Conservation (phyloP, 2,329 filamentous ascomycete species). For the Erysiphe pisi region DNA sequence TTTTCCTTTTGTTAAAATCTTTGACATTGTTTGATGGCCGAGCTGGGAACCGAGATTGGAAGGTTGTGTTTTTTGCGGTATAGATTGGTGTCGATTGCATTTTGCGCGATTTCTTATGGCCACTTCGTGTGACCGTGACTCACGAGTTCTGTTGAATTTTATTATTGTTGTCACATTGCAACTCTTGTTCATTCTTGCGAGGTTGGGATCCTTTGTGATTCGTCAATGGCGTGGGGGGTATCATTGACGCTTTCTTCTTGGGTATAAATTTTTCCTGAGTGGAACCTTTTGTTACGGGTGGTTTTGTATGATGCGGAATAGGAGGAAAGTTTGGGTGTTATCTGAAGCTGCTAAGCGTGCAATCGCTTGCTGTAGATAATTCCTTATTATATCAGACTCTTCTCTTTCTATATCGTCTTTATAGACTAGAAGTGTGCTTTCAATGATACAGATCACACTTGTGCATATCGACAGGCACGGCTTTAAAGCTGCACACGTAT, state of each 20-base stretch:
- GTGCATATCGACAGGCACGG: not conserved
- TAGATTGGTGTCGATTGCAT: not conserved
- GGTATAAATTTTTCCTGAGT: not conserved
- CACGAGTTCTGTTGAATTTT: not conserved
- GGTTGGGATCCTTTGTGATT: not conserved
- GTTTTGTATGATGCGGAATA: not conserved
- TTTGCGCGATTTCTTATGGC: not conserved
- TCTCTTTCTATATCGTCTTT: constrained; percentile 13
- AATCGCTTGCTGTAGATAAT: not conserved
- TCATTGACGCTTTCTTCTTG: not conserved
- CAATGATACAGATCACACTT: not conserved
- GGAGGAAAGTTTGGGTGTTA: not conserved
- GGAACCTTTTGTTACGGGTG: not conserved
- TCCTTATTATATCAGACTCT: not conserved
- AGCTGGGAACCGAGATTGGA: not conserved
- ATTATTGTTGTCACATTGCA: not conserved
- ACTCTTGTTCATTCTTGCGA: not conserved
- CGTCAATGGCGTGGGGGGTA: not conserved
- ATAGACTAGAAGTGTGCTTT: not conserved
- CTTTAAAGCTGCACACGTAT: too few relatives aligned
- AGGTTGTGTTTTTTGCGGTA: not conserved
- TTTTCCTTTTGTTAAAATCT: not conserved
- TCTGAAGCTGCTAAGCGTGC: not conserved
- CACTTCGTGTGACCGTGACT: not conserved
- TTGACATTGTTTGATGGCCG: not conserved